These are phyloP conservation scores for Solanum paucissectum DNA, from an alignment of 257 asterid species.

Conservation along the genomic window DNA sequence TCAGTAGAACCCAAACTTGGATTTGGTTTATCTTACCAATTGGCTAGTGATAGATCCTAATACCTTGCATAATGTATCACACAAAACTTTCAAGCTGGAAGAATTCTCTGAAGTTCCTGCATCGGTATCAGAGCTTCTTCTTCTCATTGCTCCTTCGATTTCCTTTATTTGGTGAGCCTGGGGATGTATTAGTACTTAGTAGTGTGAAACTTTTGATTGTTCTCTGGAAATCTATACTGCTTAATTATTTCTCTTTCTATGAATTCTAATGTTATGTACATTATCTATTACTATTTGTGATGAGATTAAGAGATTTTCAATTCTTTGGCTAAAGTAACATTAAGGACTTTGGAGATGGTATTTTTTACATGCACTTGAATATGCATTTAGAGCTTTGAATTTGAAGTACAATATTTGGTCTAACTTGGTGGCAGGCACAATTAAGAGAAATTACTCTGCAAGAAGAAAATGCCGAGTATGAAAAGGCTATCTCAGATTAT, in stretches of 20 bases:
- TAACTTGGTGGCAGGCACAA: slow-evolving; percentile 37
- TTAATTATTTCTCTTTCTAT: background rate
- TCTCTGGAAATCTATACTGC: background rate
- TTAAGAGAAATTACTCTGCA: slow-evolving; percentile 59
- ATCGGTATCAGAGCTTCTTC: background rate
- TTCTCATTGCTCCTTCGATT: background rate
- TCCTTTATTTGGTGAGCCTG: background rate
- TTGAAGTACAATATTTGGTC: background rate
- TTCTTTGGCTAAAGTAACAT: background rate
- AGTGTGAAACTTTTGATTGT: background rate
- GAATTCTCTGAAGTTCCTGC: background rate
- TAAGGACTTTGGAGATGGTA: background rate
- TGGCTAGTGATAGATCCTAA: background rate
- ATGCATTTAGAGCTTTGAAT: background rate
- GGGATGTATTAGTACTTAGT: background rate
- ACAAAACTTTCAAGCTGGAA: background rate
- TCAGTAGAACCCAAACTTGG: background rate
- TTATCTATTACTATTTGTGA: background rate
- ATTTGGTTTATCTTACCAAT: background rate
- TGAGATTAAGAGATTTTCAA: background rate
- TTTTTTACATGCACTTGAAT: background rate
- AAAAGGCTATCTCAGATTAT: slow-evolving; percentile 49
- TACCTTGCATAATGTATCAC: background rate
- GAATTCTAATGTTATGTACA: background rate
- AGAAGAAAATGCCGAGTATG: slow-evolving; percentile 82